Percentiles rank a stretch among this genome's conserved stretches.
phyloP scores from a whole-genome alignment of 148 eudicot genomes.

The Pharnaceum exiguum region DNA sequence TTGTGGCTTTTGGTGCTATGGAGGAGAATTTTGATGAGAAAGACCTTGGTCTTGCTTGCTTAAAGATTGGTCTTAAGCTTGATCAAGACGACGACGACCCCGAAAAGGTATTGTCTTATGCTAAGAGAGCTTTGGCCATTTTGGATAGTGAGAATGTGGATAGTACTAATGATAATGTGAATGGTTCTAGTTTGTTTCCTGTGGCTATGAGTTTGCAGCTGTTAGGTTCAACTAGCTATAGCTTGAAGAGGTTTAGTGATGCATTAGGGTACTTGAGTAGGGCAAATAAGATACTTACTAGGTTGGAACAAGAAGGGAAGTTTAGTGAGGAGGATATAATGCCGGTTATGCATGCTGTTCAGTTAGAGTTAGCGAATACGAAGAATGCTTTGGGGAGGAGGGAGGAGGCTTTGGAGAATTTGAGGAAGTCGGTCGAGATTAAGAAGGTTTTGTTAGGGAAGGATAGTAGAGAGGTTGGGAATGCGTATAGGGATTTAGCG shows the following conservation, averaged over 20 bases:
- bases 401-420: slow-evolving; percentile 70
- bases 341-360: slow-evolving; percentile 80
- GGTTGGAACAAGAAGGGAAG: slow-evolving; percentile 42
- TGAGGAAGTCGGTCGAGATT: slow-evolving; percentile 62
- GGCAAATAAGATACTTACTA: slow-evolving; percentile 61
- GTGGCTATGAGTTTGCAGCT: slow-evolving; percentile 87
- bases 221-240: slow-evolving; percentile 62
- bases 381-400: slow-evolving; percentile 90
- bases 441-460: slow-evolving; percentile 61
- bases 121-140: slow-evolving; percentile 58
- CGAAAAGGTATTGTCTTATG: slow-evolving; percentile 58
- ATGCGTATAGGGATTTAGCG: slow-evolving; percentile 74
- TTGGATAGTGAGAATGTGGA: slow-evolving; percentile 39
- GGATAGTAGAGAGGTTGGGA: slow-evolving; percentile 73
- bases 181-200: slow-evolving; percentile 45
- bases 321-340: slow-evolving; percentile 36
- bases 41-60: slow-evolving; percentile 72
- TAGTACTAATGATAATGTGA: too few species aligned
- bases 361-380: slow-evolving; percentile 64
- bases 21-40: slow-evolving; percentile 59
- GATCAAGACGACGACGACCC: slow-evolving; percentile 86
- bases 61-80: slow-evolving; percentile 81
- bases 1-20: slow-evolving; percentile 69
- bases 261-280: slow-evolving; percentile 77
- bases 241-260: slow-evolving; percentile 67